phyloP scores from a whole-genome alignment of 345 rosid genomes.

The Sisymbrium altissimum region DNA sequence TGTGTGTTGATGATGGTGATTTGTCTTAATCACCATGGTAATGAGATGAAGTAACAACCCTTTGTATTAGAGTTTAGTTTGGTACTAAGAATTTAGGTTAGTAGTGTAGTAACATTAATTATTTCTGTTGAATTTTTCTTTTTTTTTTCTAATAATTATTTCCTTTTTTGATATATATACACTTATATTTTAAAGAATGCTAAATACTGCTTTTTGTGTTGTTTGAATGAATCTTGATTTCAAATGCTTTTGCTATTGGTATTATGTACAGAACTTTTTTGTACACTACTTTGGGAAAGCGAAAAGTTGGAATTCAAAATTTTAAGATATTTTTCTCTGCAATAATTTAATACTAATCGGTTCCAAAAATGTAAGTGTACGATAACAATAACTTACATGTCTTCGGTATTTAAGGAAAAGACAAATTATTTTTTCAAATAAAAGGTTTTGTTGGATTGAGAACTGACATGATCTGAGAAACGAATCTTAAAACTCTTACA shows the following conservation, averaged over 20 bases:
- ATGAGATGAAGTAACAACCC: constrained; percentile 1
- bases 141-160: neutral
- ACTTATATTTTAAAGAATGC: neutral
- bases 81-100: constrained; percentile 4
- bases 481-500: constrained; percentile 18
- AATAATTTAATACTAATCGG: neutral
- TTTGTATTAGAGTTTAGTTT: neutral
- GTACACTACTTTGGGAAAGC: constrained; percentile 2
- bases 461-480: neutral
- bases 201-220: neutral
- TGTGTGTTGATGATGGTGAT: constrained; percentile 15
- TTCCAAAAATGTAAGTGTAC: constrained; percentile 19
- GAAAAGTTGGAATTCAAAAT: constrained; percentile 24
- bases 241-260: neutral
- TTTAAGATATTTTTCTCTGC: constrained; percentile 15
- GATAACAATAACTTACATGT: constrained; percentile 11
- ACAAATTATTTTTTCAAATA: neutral
- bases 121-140: neutral
- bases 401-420: neutral
- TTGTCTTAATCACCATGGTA: constrained; percentile 4
- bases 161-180: constrained; percentile 2
- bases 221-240: constrained; percentile 1
- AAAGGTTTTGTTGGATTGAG: neutral
- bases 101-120: constrained; percentile 20
- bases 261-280: neutral